These are phyloP conservation scores for Colletotrichum acutatum DNA, from an alignment of 2,329 filamentous ascomycete genomes.

Conservation along the genomic window DNA sequence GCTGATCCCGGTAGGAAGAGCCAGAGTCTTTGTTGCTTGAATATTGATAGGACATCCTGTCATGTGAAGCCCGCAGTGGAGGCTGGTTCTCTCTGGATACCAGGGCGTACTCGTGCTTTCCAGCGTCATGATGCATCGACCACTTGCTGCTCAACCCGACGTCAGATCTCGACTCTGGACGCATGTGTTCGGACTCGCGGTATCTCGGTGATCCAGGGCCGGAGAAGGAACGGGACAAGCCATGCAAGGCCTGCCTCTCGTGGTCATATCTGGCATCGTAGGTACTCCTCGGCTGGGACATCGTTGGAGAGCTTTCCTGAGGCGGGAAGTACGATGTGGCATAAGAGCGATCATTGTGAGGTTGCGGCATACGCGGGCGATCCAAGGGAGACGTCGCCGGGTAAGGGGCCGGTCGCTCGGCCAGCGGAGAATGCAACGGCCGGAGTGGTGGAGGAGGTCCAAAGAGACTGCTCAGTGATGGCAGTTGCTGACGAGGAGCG, in stretches of 20 bases:
- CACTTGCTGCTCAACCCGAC: conserved; percentile 50
- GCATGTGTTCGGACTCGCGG: conserved; percentile 50
- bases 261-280: conserved; percentile 58
- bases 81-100: conserved; percentile 51
- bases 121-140: conserved; percentile 52
- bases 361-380: conserved; percentile 53
- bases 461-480: conserved; percentile 68
- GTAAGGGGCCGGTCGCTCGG: conserved; percentile 57
- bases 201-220: conserved; percentile 58
- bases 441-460: conserved; percentile 58
- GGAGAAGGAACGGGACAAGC: conserved; percentile 49
- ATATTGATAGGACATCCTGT: conserved; percentile 50
- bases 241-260: conserved; percentile 49
- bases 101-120: conserved; percentile 58
- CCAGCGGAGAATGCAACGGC: conserved; percentile 56
- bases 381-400: conserved; percentile 59
- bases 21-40: conserved; percentile 48
- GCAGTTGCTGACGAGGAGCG: conserved; percentile 59
- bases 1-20: conserved; percentile 42
- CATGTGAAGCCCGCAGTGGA: conserved; percentile 46
- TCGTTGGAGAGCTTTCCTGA: conserved; percentile 46
- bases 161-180: conserved; percentile 49
- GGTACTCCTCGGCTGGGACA: conserved; percentile 56
- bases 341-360: conserved; percentile 49
- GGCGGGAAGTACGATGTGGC: conserved; percentile 60